Conservation (phyloP, 805 yeast genomes). For the Metschnikowia lochheadii region DNA sequence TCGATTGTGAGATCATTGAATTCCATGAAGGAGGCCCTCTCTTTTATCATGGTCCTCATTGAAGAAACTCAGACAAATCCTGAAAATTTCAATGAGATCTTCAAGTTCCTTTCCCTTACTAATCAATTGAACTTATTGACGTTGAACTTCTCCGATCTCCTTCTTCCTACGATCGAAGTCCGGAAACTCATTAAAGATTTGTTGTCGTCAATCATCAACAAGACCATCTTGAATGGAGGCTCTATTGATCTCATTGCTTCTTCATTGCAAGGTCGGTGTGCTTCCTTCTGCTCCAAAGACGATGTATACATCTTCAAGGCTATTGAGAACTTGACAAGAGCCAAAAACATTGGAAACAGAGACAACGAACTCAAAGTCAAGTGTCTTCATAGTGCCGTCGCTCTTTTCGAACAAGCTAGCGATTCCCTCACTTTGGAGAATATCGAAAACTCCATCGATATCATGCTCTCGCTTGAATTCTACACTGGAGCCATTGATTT, state of each 20-base stretch:
- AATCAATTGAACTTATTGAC: conserved; percentile 64
- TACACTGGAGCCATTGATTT: conserved; percentile 85
- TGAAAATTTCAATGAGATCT: conserved; percentile 55
- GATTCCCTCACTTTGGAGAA: conserved; percentile 75
- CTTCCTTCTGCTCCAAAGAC: conserved; percentile 88
- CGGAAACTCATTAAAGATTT: conserved; percentile 76
- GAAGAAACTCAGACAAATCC: conserved; percentile 57
- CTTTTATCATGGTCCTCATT: conserved; percentile 75
- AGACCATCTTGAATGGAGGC: conserved; percentile 85
- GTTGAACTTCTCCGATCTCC: conserved; percentile 68
- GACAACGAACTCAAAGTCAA: conserved; percentile 66
- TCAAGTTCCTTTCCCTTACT: conserved; percentile 64
- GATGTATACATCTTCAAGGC: conserved; percentile 95
- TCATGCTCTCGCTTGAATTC: conserved; percentile 72
- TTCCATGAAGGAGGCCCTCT: conserved; percentile 83
- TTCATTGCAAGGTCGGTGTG: conserved; percentile 86
- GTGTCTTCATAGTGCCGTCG: conserved; percentile 70
- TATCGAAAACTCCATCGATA: conserved; percentile 72
- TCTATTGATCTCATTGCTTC: conserved; percentile 87
- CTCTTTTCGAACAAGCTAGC: conserved; percentile 73
- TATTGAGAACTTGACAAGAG: conserved; percentile 83
- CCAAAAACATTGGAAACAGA: conserved; percentile 66
- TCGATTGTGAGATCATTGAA: conserved; percentile 70
- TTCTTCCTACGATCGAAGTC: conserved; percentile 63
- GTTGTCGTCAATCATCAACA: conserved; percentile 82